These are phyloP conservation scores for Lepidium campestre DNA, from an alignment of 441 rosid species.

Conservation along the genomic window DNA sequence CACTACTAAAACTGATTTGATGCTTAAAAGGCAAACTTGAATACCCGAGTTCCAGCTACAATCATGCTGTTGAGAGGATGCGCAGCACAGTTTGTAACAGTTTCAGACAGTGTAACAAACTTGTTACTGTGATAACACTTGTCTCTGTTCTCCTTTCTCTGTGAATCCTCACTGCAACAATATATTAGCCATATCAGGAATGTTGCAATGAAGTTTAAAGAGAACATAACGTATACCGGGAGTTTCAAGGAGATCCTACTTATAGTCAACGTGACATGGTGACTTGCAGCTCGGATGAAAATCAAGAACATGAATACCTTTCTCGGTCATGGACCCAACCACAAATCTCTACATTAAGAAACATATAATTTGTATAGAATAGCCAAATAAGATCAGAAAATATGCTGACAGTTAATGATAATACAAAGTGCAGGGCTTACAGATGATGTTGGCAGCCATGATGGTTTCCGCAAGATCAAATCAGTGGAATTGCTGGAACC, in stretches of 20 bases:
- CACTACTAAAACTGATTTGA: not conserved
- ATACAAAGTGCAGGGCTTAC: constrained; percentile 40
- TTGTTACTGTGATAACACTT: constrained; percentile 43
- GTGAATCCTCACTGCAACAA: constrained; percentile 39
- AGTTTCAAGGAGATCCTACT: constrained; percentile 34
- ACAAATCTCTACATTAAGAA: constrained; percentile 55
- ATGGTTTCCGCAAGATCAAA: constrained; percentile 59
- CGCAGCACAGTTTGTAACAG: constrained; percentile 59
- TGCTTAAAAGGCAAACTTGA: constrained; percentile 4
- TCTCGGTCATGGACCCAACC: constrained; percentile 65
- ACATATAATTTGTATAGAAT: not conserved
- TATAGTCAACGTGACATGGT: constrained; percentile 80
- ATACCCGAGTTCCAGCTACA: constrained; percentile 89
- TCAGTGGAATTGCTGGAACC: constrained; percentile 42
- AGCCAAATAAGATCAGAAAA: not conserved
- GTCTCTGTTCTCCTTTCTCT: constrained; percentile 23
- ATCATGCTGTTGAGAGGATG: constrained; percentile 75
- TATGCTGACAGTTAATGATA: not conserved
- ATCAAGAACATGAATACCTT: constrained; percentile 86
- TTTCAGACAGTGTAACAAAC: constrained; percentile 67
- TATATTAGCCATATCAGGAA: not conserved
- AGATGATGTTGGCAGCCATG: constrained; percentile 85
- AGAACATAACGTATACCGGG: not conserved
- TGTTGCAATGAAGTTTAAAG: not conserved
- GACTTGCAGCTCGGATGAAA: constrained; percentile 74